A percentile compares a stretch with the other conserved stretches of the same genome.
Evolutionary conservation across 768 basidiomycete species (phyloP).

Genomic region (Mycena albidolilacea): DNA sequence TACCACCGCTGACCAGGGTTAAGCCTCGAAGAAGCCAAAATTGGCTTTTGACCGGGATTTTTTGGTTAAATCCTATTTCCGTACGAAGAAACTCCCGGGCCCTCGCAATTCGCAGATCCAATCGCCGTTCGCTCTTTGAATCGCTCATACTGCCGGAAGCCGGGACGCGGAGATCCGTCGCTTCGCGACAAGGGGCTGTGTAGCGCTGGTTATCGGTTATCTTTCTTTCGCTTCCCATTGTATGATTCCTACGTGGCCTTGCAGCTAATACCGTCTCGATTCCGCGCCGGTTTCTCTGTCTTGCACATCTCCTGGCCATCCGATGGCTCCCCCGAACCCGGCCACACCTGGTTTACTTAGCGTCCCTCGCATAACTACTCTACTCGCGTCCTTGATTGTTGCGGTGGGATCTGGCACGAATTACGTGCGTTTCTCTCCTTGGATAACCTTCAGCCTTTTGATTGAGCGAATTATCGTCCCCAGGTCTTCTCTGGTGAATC

Average conservation of each 20-base stretch:
- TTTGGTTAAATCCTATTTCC: no score
- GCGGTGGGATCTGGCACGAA: slow-evolving; percentile 38
- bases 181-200: no score
- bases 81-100: no score
- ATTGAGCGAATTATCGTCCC: neutral
- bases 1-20: no score
- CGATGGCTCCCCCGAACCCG: slow-evolving; percentile 9
- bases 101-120: no score
- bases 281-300: neutral
- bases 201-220: no score
- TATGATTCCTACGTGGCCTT: slow-evolving; percentile 14
- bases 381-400: slow-evolving; percentile 36
- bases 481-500: slow-evolving; percentile 40
- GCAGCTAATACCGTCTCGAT: neutral
- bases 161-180: no score
- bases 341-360: slow-evolving; percentile 28
- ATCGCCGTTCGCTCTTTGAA: no score
- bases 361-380: slow-evolving; percentile 34
- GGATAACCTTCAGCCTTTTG: neutral
- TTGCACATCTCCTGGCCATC: neutral
- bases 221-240: no score
- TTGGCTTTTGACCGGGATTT: no score
- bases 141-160: no score
- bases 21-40: no score
- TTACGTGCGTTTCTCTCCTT: slow-evolving; percentile 27